Base-by-base conservation (phyloP, 2,329 filamentous ascomycete species). In the Laburnicola sp. region DNA sequence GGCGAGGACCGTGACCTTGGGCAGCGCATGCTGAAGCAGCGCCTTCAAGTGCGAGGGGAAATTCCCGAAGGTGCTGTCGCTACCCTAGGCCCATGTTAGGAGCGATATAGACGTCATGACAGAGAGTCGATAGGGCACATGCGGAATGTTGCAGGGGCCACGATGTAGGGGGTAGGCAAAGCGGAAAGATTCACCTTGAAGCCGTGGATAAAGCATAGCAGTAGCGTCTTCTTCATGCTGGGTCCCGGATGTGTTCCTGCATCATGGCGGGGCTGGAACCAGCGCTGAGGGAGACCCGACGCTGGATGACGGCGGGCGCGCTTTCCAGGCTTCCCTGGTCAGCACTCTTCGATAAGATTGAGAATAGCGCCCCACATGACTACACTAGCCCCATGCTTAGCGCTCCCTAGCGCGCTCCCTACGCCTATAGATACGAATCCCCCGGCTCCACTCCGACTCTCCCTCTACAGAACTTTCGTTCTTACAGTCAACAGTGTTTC, bases 191-290 rank as follows among this genome's bases (percentile, higher is more conserved):
- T 36, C 65, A 85, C 84, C 81, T 94, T 91, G 82, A 95, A 95
- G 69, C 90, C 90, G 73, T 95, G 90, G 54, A 94, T 89, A 72
- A 94, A 94, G 68, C 88, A 89, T 53, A 95, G 76, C 34, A 95
- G 75, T 32, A 95, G 75, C 51, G 88, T 94, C 76, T 89, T 91
- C 78, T 87, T 88, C 82, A 86, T 86, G 53, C 74, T 82, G 65
- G 49, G 48, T 50, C 58, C 54, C 49, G 59, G 58, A 64, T 63
- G 45, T 67, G 61, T 63, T 64, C 68, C 70, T 67, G 63, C 70
- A 72, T 72, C 70, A 72, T 72, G 48, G 57, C 52, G 51, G 56
- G 54, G 54, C 52, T 31, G 51, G 45, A 46, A 34, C 23, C 10
- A 31, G 42, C 30, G 26, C 41, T 36, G 34, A 25, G 44, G 28